Evolutionary conservation across 2,329 filamentous ascomycete species (phyloP).

Genomic region (Aspergillus niger): DNA sequence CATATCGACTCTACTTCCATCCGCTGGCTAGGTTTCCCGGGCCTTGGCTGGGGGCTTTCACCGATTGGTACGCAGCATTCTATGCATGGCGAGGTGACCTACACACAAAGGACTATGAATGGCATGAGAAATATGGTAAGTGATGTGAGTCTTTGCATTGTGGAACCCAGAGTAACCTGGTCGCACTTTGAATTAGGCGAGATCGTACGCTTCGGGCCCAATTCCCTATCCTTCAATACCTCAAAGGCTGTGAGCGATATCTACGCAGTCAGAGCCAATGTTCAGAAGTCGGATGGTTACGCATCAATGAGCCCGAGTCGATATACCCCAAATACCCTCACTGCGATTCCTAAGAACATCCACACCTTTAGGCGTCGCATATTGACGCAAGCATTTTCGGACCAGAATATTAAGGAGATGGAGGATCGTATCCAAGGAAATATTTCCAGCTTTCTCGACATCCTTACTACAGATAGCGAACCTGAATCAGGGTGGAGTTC

Average conservation of each 20-base stretch:
- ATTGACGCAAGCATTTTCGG: not conserved
- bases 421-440: not conserved
- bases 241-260: not conserved
- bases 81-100: too few species aligned
- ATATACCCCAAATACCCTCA: not conserved
- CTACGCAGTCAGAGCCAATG: conserved; percentile 3
- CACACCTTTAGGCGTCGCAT: conserved; percentile 8
- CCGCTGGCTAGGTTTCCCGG: too few species aligned
- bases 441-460: not conserved
- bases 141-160: too few species aligned
- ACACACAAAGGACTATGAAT: too few species aligned
- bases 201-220: conserved; percentile 1
- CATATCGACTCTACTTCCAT: too few species aligned
- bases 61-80: too few species aligned
- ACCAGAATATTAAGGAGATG: not conserved
- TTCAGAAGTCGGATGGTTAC: conserved; percentile 2
- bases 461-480: not conserved
- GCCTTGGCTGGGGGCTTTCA: too few species aligned
- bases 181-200: not conserved
- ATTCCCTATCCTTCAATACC: conserved; percentile 1
- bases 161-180: too few species aligned
- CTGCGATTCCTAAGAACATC: not conserved
- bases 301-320: not conserved
- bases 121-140: too few species aligned
- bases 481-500: not conserved